phyloP scores from a whole-genome alignment of 225 moss, liverwort and hornwort species.

The Straminergon stramineum region DNA sequence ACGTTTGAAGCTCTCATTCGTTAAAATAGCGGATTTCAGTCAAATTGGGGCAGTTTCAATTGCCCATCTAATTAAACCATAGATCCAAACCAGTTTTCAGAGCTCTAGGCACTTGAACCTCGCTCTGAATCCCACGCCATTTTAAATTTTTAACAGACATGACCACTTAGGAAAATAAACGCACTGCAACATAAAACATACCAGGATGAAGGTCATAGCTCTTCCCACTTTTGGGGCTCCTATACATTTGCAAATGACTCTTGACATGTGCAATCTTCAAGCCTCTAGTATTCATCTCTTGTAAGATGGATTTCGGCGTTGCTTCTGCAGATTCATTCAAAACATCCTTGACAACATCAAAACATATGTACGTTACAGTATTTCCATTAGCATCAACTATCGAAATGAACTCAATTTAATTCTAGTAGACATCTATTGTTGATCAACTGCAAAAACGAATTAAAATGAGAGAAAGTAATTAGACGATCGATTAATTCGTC shows the following conservation, averaged over 20 bases:
- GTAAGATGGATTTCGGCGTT: conserved; percentile 57
- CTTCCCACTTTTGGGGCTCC: conserved; percentile 37
- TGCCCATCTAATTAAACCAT: neutral
- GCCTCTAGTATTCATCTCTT: conserved; percentile 46
- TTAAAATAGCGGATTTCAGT: neutral
- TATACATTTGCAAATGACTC: conserved; percentile 66
- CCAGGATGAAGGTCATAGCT: conserved; percentile 15
- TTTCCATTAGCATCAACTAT: neutral
- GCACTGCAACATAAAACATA: neutral
- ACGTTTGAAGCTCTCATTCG: neutral
- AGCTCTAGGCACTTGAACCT: neutral
- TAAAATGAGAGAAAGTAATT: neutral
- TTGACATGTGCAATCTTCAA: conserved; percentile 70
- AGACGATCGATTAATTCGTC: neutral
- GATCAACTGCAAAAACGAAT: neutral
- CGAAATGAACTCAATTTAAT: neutral
- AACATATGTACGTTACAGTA: neutral
- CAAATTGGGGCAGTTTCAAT: neutral
- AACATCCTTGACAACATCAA: neutral
- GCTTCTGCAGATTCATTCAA: conserved; percentile 32
- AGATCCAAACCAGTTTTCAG: neutral
- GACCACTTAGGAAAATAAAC: too few relatives aligned
- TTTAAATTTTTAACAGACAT: neutral
- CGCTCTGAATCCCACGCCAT: neutral
- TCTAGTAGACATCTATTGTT: neutral